Evolutionary conservation across 2,329 filamentous ascomycete genomes (phyloP).

Genomic region (Daldinia sp.): DNA sequence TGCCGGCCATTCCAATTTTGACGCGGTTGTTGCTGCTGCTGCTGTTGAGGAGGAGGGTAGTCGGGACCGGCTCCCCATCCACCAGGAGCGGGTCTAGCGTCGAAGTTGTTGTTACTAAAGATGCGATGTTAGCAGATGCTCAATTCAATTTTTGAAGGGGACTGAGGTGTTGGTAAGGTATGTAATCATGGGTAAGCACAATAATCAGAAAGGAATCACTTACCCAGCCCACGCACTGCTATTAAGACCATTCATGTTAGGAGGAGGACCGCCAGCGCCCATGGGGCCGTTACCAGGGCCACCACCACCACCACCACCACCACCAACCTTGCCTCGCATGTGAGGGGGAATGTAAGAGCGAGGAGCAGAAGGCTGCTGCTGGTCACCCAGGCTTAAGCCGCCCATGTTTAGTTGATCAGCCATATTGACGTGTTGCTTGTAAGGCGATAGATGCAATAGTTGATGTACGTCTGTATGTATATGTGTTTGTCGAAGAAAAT

Average conservation of each 20-base stretch:
- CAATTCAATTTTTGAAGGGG: neutral
- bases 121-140: slow-evolving; percentile 34
- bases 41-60: slow-evolving; percentile 49
- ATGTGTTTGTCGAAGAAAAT: slow-evolving; percentile 36
- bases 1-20: slow-evolving; percentile 51
- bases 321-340: slow-evolving; percentile 72
- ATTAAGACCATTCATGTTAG: slow-evolving; percentile 65
- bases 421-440: slow-evolving; percentile 66
- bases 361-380: slow-evolving; percentile 57
- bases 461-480: slow-evolving; percentile 23
- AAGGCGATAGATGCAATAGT: slow-evolving; percentile 23
- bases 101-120: slow-evolving; percentile 61
- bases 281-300: slow-evolving; percentile 47
- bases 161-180: neutral
- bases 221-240: slow-evolving; percentile 75
- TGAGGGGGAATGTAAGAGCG: slow-evolving; percentile 90
- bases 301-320: slow-evolving; percentile 21
- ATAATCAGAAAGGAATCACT: slow-evolving; percentile 49
- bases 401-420: slow-evolving; percentile 88
- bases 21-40: slow-evolving; percentile 26
- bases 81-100: slow-evolving; percentile 54
- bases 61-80: slow-evolving; percentile 53
- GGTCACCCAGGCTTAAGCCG: slow-evolving; percentile 73
- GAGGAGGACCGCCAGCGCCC: slow-evolving; percentile 51
- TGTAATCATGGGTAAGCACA: neutral